These are phyloP conservation scores for Chaetoceros tenuissimus DNA, from an alignment of 108 stramenopile species.

Conservation along the genomic window DNA sequence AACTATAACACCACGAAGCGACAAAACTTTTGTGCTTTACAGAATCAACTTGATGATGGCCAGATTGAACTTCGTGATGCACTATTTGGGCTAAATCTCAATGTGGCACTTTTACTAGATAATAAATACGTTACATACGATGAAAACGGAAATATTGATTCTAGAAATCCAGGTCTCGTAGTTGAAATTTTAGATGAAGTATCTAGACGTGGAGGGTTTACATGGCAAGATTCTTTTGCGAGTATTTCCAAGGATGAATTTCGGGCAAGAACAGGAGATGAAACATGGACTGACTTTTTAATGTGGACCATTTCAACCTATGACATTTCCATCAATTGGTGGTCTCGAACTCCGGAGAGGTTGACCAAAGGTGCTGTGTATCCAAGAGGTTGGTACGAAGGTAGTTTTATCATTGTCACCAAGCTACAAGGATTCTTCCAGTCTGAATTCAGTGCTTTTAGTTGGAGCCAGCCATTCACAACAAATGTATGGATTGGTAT, in stretches of 20 bases:
- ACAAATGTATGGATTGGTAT: slow-evolving; percentile 16
- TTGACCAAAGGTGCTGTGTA: slow-evolving; percentile 19
- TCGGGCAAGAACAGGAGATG: no score
- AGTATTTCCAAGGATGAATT: no score
- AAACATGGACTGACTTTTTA: slow-evolving; percentile 15
- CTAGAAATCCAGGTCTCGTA: slow-evolving; percentile 14
- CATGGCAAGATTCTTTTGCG: slow-evolving; percentile 19
- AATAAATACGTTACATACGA: background rate
- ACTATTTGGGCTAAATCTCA: slow-evolving; percentile 1
- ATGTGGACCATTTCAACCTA: slow-evolving; percentile 19
- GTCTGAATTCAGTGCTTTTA: slow-evolving; percentile 7
- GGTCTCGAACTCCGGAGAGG: slow-evolving; percentile 9
- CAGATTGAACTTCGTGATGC: background rate
- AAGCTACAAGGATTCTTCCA: background rate
- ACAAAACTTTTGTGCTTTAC: background rate
- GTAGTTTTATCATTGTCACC: slow-evolving; percentile 19
- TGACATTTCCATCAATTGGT: slow-evolving; percentile 20
- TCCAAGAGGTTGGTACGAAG: slow-evolving; percentile 19
- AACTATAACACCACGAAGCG: no score
- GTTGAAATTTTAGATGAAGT: slow-evolving; percentile 20
- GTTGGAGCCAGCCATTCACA: slow-evolving; percentile 18
- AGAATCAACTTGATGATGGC: background rate
- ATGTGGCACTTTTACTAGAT: background rate
- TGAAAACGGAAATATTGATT: slow-evolving; percentile 2
- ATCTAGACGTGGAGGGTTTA: slow-evolving; percentile 21